Evolutionary conservation across 1,284 basidiomycete species (phyloP).

Genomic region (Irpex lacteus): DNA sequence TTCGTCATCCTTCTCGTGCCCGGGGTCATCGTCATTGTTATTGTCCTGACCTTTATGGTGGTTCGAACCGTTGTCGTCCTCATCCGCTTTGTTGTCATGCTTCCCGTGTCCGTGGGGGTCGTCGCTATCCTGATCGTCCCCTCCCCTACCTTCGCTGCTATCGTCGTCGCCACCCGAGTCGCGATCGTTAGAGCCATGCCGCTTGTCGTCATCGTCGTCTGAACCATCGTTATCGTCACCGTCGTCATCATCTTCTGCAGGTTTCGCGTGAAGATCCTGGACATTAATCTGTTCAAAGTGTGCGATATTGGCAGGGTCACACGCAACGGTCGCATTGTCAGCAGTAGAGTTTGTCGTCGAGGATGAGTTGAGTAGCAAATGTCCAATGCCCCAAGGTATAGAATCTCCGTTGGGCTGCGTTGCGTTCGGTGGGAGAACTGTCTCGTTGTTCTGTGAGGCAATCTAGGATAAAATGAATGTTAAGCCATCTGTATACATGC

Average conservation of each 20-base stretch:
- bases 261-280: slow-evolving; percentile 4
- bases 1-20: not conserved
- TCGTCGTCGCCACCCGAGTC: slow-evolving; percentile 1
- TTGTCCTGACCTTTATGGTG: not conserved
- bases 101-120: not conserved
- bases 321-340: not conserved
- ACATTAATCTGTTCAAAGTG: not conserved
- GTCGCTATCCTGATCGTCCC: not conserved
- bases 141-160: not conserved
- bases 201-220: not conserved
- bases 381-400: slow-evolving; percentile 31
- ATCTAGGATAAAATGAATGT: slow-evolving; percentile 22
- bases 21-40: not conserved
- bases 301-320: slow-evolving; percentile 1
- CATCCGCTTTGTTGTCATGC: not conserved
- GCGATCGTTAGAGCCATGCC: slow-evolving; percentile 3
- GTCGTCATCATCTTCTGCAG: slow-evolving; percentile 6
- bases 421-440: slow-evolving; percentile 25
- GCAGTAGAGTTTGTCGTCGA: not conserved
- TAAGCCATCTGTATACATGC: not conserved
- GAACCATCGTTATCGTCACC: not conserved
- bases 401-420: slow-evolving; percentile 33
- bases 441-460: slow-evolving; percentile 26
- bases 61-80: not conserved
- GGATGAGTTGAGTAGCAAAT: slow-evolving; percentile 6